Evolutionary conservation across 2,329 filamentous ascomycete species (phyloP).

Genomic region (Penicillium sp.): DNA sequence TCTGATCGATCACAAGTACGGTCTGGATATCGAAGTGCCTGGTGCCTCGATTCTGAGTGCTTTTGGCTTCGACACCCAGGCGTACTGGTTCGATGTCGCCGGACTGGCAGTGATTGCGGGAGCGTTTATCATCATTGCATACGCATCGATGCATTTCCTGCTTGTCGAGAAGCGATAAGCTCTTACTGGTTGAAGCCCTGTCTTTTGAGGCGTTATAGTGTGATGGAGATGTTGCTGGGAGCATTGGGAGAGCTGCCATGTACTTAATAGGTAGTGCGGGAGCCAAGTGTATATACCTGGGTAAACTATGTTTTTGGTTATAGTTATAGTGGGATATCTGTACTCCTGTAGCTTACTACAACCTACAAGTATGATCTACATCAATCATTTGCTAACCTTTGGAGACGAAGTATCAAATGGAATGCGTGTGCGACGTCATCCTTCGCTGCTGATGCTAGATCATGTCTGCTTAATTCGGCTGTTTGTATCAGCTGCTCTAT

Average conservation of each 20-base stretch:
- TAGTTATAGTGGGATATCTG: not conserved
- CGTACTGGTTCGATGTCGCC: constrained; percentile 77
- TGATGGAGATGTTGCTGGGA: not conserved
- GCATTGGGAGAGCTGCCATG: not conserved
- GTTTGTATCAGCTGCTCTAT: not conserved
- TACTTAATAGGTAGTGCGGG: not conserved
- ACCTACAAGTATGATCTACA: not conserved
- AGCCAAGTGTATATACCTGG: constrained; percentile 10
- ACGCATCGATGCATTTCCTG: constrained; percentile 86
- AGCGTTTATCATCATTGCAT: constrained; percentile 81
- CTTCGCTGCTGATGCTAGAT: constrained; percentile 1
- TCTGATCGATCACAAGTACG: constrained; percentile 89
- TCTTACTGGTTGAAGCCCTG: not conserved
- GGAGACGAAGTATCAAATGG: not conserved
- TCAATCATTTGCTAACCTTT: not conserved
- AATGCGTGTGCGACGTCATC: constrained; percentile 19
- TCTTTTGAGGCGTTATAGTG: not conserved
- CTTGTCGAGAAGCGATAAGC: constrained; percentile 78
- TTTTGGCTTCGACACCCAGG: constrained; percentile 87
- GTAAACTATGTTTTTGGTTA: constrained; percentile 1
- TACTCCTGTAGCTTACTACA: not conserved
- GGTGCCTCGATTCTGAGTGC: constrained; percentile 89
- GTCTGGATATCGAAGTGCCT: constrained; percentile 91
- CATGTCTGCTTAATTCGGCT: not conserved
- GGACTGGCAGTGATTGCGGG: constrained; percentile 78